phyloP scores from a whole-genome alignment of 78 protist species.

The Dictyostelium citrinum region DNA sequence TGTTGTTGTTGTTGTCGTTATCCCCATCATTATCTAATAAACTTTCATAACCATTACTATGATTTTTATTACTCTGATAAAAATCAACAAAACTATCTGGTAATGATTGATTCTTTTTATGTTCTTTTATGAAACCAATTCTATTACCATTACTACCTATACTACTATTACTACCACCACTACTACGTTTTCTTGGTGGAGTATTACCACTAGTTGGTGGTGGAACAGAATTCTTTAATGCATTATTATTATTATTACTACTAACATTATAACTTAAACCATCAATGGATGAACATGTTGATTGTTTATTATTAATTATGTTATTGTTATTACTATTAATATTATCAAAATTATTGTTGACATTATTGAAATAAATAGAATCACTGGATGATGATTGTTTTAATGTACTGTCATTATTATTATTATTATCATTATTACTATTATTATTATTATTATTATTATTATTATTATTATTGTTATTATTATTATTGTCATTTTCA shows the following conservation, averaged over 20 bases:
- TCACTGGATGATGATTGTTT: background rate
- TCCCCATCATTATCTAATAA: background rate
- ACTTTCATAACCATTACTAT: background rate
- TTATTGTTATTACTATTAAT: background rate
- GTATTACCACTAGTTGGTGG: background rate
- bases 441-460: background rate
- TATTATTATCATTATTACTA: background rate
- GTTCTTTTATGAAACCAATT: background rate
- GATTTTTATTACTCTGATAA: background rate
- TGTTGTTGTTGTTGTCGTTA: background rate
- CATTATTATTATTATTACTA: background rate
- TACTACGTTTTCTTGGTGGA: background rate
- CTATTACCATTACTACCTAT: background rate
- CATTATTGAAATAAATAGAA: background rate
- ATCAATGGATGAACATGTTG: background rate
- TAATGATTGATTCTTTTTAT: conserved; percentile 43
- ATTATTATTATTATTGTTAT: background rate
- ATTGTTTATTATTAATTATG: background rate
- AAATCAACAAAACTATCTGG: background rate
- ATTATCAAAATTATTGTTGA: background rate
- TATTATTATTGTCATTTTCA: background rate
- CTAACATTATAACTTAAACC: background rate
- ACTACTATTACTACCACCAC: background rate
- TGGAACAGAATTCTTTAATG: background rate
- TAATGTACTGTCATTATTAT: background rate